Evolutionary conservation across 495 filamentous ascomycete genomes (phyloP), one percentile per base, ranked within the genome.

Genomic region (Neurospora sp.): DNA sequence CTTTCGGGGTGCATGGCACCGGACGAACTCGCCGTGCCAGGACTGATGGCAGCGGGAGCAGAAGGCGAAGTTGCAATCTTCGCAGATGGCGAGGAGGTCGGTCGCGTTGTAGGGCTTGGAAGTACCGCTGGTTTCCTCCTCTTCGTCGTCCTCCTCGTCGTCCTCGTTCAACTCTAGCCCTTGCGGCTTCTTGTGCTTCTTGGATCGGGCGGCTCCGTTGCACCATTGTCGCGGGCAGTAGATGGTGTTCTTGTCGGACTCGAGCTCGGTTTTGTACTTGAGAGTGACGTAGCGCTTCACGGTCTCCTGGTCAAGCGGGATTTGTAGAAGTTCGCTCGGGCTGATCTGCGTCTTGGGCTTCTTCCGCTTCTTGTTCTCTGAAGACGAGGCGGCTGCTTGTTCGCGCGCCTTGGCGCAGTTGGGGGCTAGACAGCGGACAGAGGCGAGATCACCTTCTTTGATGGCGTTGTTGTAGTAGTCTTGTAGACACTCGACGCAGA

Each of bases 221-320:
- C 96, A 99, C 95, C 95, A 99, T 74, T 89, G 84, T 1, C 96
- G 88, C 3, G 96, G 96, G 77, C 96, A 99, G 79, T 96, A 98
- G n/a, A 98, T 87, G 0, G 94, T 98, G 66, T 89, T 91, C 74
- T 92, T 94, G 76, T 99, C 94, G 0, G 93, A 90, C 79, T 98
- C 96, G 10, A 98, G 86, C 75, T 93, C 91, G 70, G 90, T 92
- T 82, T 98, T 99, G 74, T 95, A 92, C 81, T 96, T 98, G 40
- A 99, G 83, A 38, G 88, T 89, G 8, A 94, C 92, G 76, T 96
- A 99, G 61, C 96, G 92, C 74, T 93, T 90, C 16, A 97, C 93
- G 5, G 82, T 87, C 27, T 92, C 90, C 61, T 89, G 83, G 16
- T 89, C 84, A 5, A 98, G 79, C 0, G 93, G 92, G 46, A 99